Evolutionary conservation across 352 stramenopile genomes (phyloP).

Genomic region (Globisporangium sylvaticum): DNA sequence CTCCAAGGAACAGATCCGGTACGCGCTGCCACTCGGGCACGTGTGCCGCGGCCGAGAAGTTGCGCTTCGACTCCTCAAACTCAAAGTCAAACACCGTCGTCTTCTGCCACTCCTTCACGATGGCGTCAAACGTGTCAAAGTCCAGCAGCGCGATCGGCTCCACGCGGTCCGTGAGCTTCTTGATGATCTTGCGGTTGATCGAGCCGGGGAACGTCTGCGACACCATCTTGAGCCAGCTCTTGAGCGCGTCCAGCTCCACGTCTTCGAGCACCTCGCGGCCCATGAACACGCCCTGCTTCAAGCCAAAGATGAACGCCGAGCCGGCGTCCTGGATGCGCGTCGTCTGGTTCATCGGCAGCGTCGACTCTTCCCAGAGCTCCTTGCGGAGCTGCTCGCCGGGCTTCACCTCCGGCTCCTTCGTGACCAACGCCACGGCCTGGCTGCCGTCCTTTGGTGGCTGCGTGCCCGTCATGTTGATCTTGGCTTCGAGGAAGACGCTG

Average conservation of each 20-base stretch:
- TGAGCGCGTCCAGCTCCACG: constrained; percentile 70
- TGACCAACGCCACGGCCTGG: background rate
- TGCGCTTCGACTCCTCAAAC: constrained; percentile 43
- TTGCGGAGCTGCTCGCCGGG: constrained; percentile 36
- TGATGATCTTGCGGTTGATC: constrained; percentile 70
- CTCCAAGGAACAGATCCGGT: constrained; percentile 56
- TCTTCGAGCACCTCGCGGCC: constrained; percentile 70
- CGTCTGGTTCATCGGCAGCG: constrained; percentile 64
- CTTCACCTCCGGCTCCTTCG: constrained; percentile 12
- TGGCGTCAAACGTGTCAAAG: constrained; percentile 66
- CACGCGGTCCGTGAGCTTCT: constrained; percentile 41
- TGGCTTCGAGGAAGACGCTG: constrained; percentile 50
- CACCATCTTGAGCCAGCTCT: constrained; percentile 73
- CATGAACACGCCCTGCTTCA: constrained; percentile 79
- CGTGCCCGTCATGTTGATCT: constrained; percentile 67
- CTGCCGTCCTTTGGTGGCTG: constrained; percentile 28
- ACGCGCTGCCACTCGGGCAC: constrained; percentile 70
- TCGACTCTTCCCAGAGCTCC: constrained; percentile 76
- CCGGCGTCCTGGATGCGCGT: constrained; percentile 74
- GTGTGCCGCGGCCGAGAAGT: constrained; percentile 33
- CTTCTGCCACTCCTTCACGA: constrained; percentile 59
- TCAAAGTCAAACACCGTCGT: constrained; percentile 49
- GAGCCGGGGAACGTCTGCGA: constrained; percentile 65
- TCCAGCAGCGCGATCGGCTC: constrained; percentile 54
- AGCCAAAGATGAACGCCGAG: constrained; percentile 75